phyloP scores from a whole-genome alignment of 441 rosid species.

The Pelargonium citronellum region DNA sequence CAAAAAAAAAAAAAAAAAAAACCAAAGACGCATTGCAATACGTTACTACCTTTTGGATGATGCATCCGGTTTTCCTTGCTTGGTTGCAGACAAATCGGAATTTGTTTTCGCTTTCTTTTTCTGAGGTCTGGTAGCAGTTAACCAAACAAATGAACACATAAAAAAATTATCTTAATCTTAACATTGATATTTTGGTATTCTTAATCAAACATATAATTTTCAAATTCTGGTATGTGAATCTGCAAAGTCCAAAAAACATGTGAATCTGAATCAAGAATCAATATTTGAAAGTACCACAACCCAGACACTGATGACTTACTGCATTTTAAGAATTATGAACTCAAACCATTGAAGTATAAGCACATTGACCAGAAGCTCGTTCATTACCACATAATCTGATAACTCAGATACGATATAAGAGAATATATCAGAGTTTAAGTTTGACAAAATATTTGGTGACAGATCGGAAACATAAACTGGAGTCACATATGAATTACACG shows the following conservation, averaged over 20 bases:
- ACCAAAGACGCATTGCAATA: not conserved
- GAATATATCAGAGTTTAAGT: not conserved
- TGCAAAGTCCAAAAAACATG: too few species aligned
- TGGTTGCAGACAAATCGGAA: conserved; percentile 25
- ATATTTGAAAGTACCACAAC: not conserved
- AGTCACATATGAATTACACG: not conserved
- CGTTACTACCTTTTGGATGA: conserved; percentile 44
- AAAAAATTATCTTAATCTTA: not conserved
- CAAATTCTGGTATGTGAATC: too few species aligned
- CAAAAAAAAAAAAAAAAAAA: not conserved
- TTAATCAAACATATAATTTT: too few species aligned
- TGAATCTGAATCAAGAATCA: too few species aligned
- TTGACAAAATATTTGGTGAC: not conserved
- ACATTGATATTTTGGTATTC: too few species aligned
- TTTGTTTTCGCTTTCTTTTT: conserved; percentile 52
- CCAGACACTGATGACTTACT: not conserved
- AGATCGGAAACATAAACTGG: not conserved
- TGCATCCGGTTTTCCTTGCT: conserved; percentile 34
- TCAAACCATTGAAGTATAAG: not conserved
- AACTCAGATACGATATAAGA: not conserved
- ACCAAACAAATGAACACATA: not conserved
- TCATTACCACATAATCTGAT: not conserved
- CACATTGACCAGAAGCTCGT: not conserved
- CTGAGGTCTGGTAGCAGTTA: conserved; percentile 43
- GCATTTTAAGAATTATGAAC: not conserved